Evolutionary conservation across 2,329 filamentous ascomycete genomes (phyloP), one percentile per base, ranked within the genome.

Genomic region (Neophaeococcomyces mojaviensis): DNA sequence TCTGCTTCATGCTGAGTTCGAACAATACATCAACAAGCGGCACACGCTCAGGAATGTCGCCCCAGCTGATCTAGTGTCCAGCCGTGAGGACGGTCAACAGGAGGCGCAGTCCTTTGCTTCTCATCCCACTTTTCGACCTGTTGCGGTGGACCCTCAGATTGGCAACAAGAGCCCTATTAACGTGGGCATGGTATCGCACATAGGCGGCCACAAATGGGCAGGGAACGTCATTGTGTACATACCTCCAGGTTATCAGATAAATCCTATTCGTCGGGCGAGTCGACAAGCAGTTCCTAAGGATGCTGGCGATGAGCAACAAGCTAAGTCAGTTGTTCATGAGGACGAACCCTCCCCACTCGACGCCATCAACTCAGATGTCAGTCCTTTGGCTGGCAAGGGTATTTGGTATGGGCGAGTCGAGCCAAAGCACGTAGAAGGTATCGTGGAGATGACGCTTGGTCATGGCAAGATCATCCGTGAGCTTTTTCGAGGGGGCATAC

Each of bases 201-300:
- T 95, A 3, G 89, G 90, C 28, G 90, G 89, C 0, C 89, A 96
- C 71, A 94, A 94, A 70, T 96, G 90, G 69, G 82, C 82, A 39
- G 89, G 89, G 22, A 96, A 96, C 60, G 79, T 95, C 53, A 82
- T 96, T 69, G 70, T 96, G 1, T 96, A 96, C 64, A 77, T 57
- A 9, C 56, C 56, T 4, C 52, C 50, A n/a, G 26, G 24, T 22
- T 48, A 47, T 20, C 20, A 31, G 9, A 34, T 46, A 19, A 39
- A 39, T 10, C n/a, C 40, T 26, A 18, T 39, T 6, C 16, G 39
- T 22, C 43, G 40, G 8, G 19, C 8, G 6, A 16, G 12, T 16
- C 26, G 20, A 20, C 24, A 13, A 12, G 5, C 88, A 15, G 76
- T 60, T 48, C 43, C 43, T 19, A 18, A 32, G 24, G 19, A 35